Evolutionary conservation across 768 basidiomycete genomes (phyloP), one percentile per base, ranked within the genome.

Genomic region (Floccularia luteovirens): DNA sequence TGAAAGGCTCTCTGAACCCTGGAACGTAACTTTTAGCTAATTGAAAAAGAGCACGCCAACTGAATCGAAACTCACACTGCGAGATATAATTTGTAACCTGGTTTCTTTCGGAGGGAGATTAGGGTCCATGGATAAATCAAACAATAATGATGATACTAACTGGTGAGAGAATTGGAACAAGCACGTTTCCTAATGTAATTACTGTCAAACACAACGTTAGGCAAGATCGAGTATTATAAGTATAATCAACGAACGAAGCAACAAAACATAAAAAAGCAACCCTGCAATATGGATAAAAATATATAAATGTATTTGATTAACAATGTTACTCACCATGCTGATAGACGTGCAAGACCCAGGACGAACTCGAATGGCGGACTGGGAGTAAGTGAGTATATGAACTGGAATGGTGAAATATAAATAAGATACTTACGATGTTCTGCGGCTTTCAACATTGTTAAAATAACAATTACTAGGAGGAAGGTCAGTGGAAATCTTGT

Each of bases 1-100:
- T 61, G 59, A 30, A 59, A 42, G 6, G 50, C 55, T 4, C 55
- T 49, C 44, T 56, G 56, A 2, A 50, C 47, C 13, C 58, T 60
- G 36, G 11, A 34, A 25, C 17, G 20, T 19, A n/a, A 22, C 24
- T 40, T 16, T 40, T 3, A 37, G 19, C 34, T 21, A 20, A 10
- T 10, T 6, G 5, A 8, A 22, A n/a, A 27, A 24, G 14, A 37
- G 4, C 6, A 41, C 24, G 30, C 4, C 13, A 38, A n/a, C n/a
- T n/a, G n/a, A n/a, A 30, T 12, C 24, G n/a, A 32, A 42, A 21
- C 45, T 24, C 31, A 49, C 47, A 41, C 28, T 6, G 46, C 41
- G 27, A 48, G 41, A 14, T 39, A 41, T 32, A 41, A 43, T 32
- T 43, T 45, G 32, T n/a, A n/a, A n/a, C n/a, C n/a, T n/a, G n/a